Evolutionary conservation across 1,139 yeast genomes (phyloP).

Genomic region (Lodderomyces metapsilosis): DNA sequence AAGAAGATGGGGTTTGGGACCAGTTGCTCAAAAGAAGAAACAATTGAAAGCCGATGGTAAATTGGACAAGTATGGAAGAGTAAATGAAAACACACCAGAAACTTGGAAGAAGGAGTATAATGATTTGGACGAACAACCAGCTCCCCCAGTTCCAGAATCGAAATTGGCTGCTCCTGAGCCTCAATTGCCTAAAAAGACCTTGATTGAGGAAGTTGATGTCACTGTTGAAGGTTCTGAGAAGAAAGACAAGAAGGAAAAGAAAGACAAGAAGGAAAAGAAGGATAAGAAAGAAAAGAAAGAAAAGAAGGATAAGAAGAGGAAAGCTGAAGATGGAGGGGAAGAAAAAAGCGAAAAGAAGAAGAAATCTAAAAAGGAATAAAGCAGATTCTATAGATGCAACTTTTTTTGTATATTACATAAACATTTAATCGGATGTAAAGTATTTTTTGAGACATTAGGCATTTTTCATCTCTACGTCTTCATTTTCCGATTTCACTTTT

Average conservation of each 20-base stretch:
- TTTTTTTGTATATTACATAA: conserved; percentile 8
- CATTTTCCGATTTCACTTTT: neutral
- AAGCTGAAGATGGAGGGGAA: conserved; percentile 53
- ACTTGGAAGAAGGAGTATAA: conserved; percentile 88
- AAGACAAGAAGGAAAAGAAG: conserved; percentile 61
- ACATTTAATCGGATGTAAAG: no score
- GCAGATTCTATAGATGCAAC: neutral
- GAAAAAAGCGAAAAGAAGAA: conserved; percentile 51
- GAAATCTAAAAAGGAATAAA: conserved; percentile 28
- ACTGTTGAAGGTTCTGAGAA: conserved; percentile 25
- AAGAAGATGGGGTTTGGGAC: conserved; percentile 99
- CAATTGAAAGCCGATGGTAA: conserved; percentile 97
- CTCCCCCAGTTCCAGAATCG: conserved; percentile 49
- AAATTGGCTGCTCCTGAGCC: conserved; percentile 50
- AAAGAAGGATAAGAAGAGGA: conserved; percentile 46
- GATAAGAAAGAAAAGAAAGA: conserved; percentile 49
- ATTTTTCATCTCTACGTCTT: neutral
- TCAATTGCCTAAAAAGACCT: conserved; percentile 51
- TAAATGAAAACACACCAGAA: conserved; percentile 89
- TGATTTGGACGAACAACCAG: conserved; percentile 70
- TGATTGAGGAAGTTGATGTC: conserved; percentile 31
- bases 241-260: conserved; percentile 43
- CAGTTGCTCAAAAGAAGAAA: conserved; percentile 97
- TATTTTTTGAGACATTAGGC: neutral
- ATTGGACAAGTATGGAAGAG: conserved; percentile 92